phyloP scores from a whole-genome alignment of 2,329 filamentous ascomycete species.

The Phyllosticta citriasiana region DNA sequence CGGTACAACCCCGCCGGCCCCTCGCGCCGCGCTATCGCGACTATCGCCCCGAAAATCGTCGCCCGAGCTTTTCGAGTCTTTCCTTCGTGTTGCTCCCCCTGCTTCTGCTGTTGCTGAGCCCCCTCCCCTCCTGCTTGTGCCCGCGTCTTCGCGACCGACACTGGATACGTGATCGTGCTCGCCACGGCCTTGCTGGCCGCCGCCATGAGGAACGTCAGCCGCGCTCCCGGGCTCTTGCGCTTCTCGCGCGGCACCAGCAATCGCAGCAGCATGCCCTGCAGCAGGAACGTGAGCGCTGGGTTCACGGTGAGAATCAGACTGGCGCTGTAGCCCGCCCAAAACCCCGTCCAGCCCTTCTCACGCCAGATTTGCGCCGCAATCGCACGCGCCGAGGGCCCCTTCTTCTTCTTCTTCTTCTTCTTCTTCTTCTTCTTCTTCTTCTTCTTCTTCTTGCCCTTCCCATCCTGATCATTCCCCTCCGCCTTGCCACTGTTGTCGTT shows the following conservation, averaged over 20 bases:
- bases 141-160: constrained; percentile 74
- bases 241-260: constrained; percentile 45
- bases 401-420: no score
- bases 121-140: constrained; percentile 43
- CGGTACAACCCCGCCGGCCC: constrained; percentile 63
- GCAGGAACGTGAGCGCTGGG: constrained; percentile 74
- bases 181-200: constrained; percentile 71
- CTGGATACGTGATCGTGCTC: constrained; percentile 70
- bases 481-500: constrained; percentile 17
- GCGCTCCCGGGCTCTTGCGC: constrained; percentile 43
- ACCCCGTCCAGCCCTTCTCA: constrained; percentile 63
- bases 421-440: no score
- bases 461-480: background rate
- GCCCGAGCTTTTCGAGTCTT: constrained; percentile 22
- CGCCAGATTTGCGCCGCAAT: constrained; percentile 54
- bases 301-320: constrained; percentile 73
- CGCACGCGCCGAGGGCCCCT: constrained; percentile 35
- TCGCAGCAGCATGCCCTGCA: constrained; percentile 63
- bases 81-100: background rate
- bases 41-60: constrained; percentile 55
- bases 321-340: constrained; percentile 85
- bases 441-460: constrained; percentile 1
- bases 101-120: background rate
- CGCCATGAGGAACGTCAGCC: constrained; percentile 55
- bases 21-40: constrained; percentile 50